These are phyloP conservation scores for Penicillium sp. DNA, from an alignment of 2,329 filamentous ascomycete genomes.

Conservation along the genomic window DNA sequence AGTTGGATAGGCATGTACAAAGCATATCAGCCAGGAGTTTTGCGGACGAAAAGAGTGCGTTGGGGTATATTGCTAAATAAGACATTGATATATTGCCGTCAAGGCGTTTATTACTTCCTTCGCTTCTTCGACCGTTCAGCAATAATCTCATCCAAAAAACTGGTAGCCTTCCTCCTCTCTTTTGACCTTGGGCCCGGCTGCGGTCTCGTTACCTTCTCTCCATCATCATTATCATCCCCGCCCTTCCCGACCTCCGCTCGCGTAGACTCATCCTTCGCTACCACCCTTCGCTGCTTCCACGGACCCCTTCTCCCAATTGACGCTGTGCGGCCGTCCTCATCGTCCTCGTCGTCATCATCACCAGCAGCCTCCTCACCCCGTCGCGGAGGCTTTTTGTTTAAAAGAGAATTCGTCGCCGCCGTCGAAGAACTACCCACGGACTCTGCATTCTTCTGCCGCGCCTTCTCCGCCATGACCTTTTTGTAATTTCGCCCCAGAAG, in stretches of 20 bases:
- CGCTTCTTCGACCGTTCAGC: slow-evolving; percentile 55
- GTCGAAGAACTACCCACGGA: not conserved
- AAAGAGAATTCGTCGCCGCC: not conserved
- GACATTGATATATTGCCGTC: slow-evolving; percentile 3
- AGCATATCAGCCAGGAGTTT: slow-evolving; percentile 7
- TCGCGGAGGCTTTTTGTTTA: not conserved
- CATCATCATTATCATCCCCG: slow-evolving; percentile 14
- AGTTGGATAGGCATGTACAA: slow-evolving; percentile 3
- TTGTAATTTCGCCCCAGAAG: slow-evolving; percentile 50
- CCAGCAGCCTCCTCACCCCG: slow-evolving; percentile 1
- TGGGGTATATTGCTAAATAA: slow-evolving; percentile 17
- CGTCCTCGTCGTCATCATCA: slow-evolving; percentile 41
- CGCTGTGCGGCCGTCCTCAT: slow-evolving; percentile 50
- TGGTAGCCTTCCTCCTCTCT: slow-evolving; percentile 48
- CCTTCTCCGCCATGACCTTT: slow-evolving; percentile 47
- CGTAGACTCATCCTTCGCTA: not conserved
- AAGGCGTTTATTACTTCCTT: slow-evolving; percentile 38
- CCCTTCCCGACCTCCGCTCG: not conserved
- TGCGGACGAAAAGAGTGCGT: not conserved
- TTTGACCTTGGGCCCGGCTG: slow-evolving; percentile 26
- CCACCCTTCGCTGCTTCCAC: slow-evolving; percentile 23
- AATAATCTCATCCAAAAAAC: slow-evolving; percentile 61
- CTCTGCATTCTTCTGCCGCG: slow-evolving; percentile 37
- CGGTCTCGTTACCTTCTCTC: slow-evolving; percentile 13
- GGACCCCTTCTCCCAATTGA: slow-evolving; percentile 36